Evolutionary conservation across 1,284 basidiomycete species (phyloP).

Genomic region (Marasmius tenuissimus): DNA sequence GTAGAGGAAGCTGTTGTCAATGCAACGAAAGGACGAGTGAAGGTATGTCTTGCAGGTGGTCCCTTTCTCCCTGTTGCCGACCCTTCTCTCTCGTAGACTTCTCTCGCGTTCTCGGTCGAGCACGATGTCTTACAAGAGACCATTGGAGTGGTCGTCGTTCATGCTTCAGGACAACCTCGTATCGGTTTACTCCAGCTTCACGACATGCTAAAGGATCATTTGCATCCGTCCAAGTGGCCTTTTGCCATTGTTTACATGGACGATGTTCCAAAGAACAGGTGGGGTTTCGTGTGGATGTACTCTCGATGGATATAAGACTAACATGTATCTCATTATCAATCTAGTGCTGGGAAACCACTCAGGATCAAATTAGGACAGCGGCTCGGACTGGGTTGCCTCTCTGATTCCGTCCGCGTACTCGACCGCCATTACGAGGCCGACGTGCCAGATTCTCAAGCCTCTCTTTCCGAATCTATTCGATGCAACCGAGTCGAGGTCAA

Average conservation of each 20-base stretch:
- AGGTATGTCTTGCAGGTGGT: slow-evolving; percentile 22
- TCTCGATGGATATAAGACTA: background rate
- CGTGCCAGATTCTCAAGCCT: slow-evolving; percentile 27
- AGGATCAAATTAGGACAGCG: slow-evolving; percentile 42
- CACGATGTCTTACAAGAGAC: slow-evolving; percentile 16
- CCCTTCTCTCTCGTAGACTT: background rate
- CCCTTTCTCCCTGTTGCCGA: background rate
- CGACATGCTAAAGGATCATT: slow-evolving; percentile 37
- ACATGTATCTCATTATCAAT: background rate
- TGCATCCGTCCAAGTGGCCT: slow-evolving; percentile 37
- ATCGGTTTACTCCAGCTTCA: slow-evolving; percentile 31
- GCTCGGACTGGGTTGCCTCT: slow-evolving; percentile 33
- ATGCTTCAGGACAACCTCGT: background rate
- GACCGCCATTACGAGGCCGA: slow-evolving; percentile 41
- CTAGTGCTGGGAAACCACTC: slow-evolving; percentile 41
- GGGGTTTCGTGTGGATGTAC: background rate
- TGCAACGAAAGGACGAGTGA: slow-evolving; percentile 37
- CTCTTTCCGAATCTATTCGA: slow-evolving; percentile 36
- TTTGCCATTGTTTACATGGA: slow-evolving; percentile 16
- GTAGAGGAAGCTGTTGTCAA: slow-evolving; percentile 39
- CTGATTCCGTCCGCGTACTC: slow-evolving; percentile 32
- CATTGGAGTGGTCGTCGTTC: slow-evolving; percentile 14
- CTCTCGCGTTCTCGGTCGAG: slow-evolving; percentile 15
- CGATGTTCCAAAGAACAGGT: slow-evolving; percentile 16
- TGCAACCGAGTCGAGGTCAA: slow-evolving; percentile 33